Evolutionary conservation across 1,139 yeast species (phyloP).

Genomic region (Blastobotrys malaysiensis): DNA sequence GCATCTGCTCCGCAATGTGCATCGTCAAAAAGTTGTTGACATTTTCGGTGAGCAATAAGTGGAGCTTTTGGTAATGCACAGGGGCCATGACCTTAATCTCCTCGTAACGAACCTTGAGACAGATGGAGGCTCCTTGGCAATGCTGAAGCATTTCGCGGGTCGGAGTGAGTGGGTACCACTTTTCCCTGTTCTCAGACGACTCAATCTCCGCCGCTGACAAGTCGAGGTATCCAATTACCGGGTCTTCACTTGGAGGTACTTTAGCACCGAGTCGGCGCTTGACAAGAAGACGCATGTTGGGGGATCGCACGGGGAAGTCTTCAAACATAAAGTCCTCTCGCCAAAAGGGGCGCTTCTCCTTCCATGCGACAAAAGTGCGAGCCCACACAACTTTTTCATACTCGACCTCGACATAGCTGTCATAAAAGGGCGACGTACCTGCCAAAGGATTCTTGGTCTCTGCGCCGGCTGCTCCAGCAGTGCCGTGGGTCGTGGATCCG

Average conservation of each 20-base stretch:
- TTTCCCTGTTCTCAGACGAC: conserved; percentile 17
- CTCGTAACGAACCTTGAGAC: conserved; percentile 48
- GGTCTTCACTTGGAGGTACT: conserved; percentile 34
- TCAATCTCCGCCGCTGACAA: conserved; percentile 15
- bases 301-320: conserved; percentile 25
- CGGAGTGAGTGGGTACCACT: conserved; percentile 21
- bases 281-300: conserved; percentile 20
- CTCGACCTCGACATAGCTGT: conserved; percentile 47
- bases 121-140: conserved; percentile 28
- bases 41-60: conserved; percentile 26
- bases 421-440: conserved; percentile 18
- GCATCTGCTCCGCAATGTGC: conserved; percentile 35
- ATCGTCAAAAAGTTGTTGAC: conserved; percentile 20
- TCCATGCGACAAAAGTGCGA: conserved; percentile 46
- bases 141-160: conserved; percentile 9
- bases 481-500: no score
- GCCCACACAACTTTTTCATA: conserved; percentile 55
- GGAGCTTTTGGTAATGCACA: conserved; percentile 52
- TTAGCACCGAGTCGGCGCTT: conserved; percentile 21
- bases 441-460: neutral
- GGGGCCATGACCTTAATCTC: conserved; percentile 61
- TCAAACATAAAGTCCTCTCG: conserved; percentile 51
- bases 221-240: conserved; percentile 21
- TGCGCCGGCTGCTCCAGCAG: neutral
- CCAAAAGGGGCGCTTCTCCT: conserved; percentile 48